Conservation (phyloP, 768 basidiomycete genomes). For the Polyporus arcularius region DNA sequence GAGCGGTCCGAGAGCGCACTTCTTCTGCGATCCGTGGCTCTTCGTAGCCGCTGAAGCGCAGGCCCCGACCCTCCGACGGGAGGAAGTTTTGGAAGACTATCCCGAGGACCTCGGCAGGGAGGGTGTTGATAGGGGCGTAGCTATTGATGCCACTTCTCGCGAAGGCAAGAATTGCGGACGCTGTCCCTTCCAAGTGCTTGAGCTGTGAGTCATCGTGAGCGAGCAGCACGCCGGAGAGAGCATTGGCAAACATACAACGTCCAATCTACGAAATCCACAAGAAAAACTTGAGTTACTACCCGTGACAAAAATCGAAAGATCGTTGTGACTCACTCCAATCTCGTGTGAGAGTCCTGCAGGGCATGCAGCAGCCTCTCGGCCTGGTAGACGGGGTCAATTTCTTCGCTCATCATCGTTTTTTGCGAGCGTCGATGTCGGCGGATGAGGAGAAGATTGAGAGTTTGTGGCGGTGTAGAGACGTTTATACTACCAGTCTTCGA, state of each 20-base stretch:
- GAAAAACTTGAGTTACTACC: background rate
- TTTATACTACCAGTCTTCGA: background rate
- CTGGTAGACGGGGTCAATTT: background rate
- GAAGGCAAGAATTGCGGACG: background rate
- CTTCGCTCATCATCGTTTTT: background rate
- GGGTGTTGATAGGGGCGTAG: conserved; percentile 5
- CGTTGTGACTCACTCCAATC: background rate
- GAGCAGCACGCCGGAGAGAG: background rate
- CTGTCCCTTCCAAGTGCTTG: background rate
- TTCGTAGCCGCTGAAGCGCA: conserved; percentile 4
- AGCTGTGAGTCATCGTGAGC: background rate
- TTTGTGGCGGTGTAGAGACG: background rate
- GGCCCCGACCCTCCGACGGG: background rate
- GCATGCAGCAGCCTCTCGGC: background rate
- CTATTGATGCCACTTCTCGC: conserved; percentile 8
- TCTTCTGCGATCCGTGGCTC: background rate
- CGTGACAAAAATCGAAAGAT: background rate
- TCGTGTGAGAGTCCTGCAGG: background rate
- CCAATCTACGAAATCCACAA: background rate
- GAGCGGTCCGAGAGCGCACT: background rate
- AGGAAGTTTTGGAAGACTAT: conserved; percentile 11
- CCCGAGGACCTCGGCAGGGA: conserved; percentile 15
- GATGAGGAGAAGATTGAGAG: background rate
- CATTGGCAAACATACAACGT: background rate
- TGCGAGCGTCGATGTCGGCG: background rate